Evolutionary conservation across 768 basidiomycete genomes (phyloP).

Genomic region (Mycena vitilis): DNA sequence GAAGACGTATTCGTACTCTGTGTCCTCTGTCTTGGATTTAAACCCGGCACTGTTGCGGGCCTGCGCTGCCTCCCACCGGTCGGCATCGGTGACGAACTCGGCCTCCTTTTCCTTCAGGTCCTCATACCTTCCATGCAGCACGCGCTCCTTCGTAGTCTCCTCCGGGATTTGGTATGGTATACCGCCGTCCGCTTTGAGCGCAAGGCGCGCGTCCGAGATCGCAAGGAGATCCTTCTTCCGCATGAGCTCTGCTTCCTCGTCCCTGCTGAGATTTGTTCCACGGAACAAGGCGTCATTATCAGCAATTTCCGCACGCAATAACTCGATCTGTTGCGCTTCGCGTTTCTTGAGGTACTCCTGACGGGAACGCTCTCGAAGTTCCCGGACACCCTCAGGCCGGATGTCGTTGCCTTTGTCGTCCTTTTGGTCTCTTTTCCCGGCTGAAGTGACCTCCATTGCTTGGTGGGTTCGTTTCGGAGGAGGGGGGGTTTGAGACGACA

Average conservation of each 20-base stretch:
- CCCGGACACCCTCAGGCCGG: no score
- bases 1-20: constrained; percentile 3
- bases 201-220: not conserved
- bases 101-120: not conserved
- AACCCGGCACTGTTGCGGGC: not conserved
- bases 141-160: not conserved
- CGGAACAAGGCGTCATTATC: constrained; percentile 10
- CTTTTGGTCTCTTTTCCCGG: no score
- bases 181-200: not conserved
- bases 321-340: constrained; percentile 4
- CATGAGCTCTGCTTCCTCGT: not conserved
- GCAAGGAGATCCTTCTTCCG: constrained; percentile 1
- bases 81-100: constrained; percentile 4
- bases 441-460: no score
- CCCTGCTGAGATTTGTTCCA: not conserved
- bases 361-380: constrained; percentile 1
- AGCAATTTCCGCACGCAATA: constrained; percentile 4
- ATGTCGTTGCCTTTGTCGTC: no score
- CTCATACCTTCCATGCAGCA: not conserved
- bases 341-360: constrained; percentile 17
- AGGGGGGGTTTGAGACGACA: no score
- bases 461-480: no score
- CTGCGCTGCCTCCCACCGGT: constrained; percentile 1
- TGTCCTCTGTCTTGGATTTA: not conserved
- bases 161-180: constrained; percentile 11